phyloP scores from a whole-genome alignment of 192 early-diverging fungal genomes.

The Lobosporangium transversale region DNA sequence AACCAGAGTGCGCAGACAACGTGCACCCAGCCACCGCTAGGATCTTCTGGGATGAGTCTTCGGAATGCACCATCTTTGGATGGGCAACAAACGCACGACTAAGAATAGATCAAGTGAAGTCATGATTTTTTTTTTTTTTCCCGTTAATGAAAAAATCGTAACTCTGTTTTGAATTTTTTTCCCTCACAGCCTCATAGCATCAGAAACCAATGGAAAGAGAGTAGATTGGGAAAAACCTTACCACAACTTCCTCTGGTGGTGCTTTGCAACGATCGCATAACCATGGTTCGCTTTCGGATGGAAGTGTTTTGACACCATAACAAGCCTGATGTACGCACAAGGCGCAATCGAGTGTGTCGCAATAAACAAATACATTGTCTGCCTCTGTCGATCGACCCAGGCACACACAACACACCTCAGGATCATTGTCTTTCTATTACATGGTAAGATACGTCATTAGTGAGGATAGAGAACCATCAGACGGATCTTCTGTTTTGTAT shows the following conservation, averaged over 20 bases:
- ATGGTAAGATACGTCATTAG: not conserved
- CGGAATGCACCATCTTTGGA: slow-evolving; percentile 59
- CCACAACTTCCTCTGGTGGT: slow-evolving; percentile 52
- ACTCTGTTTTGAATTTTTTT: slow-evolving; percentile 14
- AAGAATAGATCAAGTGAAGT: slow-evolving; percentile 33
- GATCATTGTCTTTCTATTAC: slow-evolving; percentile 61
- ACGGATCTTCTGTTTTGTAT: not conserved
- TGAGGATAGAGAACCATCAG: not conserved
- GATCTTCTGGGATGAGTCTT: slow-evolving; percentile 41
- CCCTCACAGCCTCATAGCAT: too few species aligned
- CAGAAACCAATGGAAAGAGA: not conserved
- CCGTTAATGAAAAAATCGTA: slow-evolving; percentile 1
- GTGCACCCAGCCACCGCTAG: slow-evolving; percentile 56
- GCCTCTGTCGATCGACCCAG: slow-evolving; percentile 57
- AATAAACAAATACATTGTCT: slow-evolving; percentile 64
- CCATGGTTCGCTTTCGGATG: slow-evolving; percentile 54
- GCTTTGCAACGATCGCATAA: slow-evolving; percentile 57
- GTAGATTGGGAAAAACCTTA: slow-evolving; percentile 24
- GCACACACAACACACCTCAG: slow-evolving; percentile 64
- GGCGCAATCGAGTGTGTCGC: slow-evolving; percentile 52
- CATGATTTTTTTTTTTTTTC: slow-evolving; percentile 4
- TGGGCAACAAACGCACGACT: slow-evolving; percentile 56
- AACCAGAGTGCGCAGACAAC: slow-evolving; percentile 63
- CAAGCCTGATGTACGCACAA: slow-evolving; percentile 48
- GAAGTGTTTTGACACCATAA: slow-evolving; percentile 53